These are phyloP conservation scores for Pouteria glomerata DNA, from an alignment of 148 eudicot genomes.

Conservation along the genomic window DNA sequence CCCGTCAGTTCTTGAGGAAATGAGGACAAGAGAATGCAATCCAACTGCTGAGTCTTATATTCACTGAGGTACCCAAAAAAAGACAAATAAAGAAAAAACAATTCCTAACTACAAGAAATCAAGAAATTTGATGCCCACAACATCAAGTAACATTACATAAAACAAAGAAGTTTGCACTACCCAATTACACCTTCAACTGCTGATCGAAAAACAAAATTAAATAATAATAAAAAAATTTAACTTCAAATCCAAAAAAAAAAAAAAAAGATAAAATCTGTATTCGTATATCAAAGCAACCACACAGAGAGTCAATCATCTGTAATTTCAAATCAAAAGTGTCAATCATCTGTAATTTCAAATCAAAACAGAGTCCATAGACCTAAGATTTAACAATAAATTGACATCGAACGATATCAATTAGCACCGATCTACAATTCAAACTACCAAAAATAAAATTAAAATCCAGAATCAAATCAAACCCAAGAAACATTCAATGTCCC, in stretches of 20 bases:
- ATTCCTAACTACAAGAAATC: not conserved
- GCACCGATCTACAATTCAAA: conserved; percentile 1
- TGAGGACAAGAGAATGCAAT: not conserved
- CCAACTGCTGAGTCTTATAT: not conserved
- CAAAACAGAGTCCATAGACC: no score
- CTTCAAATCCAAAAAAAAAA: no score
- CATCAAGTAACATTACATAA: not conserved
- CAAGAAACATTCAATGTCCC: not conserved
- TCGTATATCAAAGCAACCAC: no score
- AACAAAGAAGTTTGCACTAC: not conserved
- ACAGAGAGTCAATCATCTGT: not conserved
- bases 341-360: not conserved
- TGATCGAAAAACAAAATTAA: no score
- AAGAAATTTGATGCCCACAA: not conserved
- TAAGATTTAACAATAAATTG: not conserved
- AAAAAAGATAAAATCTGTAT: not conserved
- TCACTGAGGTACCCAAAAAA: not conserved
- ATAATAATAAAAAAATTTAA: no score
- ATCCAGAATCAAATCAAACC: not conserved
- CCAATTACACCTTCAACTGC: not conserved
- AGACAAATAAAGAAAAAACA: not conserved
- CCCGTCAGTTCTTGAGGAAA: no score
- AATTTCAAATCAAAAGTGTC: not conserved
- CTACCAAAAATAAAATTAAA: not conserved
- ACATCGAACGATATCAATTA: not conserved